Evolutionary conservation across 2,329 filamentous ascomycete species (phyloP), one percentile per base, ranked within the genome.

Genomic region (Cladophialophora yegresii): DNA sequence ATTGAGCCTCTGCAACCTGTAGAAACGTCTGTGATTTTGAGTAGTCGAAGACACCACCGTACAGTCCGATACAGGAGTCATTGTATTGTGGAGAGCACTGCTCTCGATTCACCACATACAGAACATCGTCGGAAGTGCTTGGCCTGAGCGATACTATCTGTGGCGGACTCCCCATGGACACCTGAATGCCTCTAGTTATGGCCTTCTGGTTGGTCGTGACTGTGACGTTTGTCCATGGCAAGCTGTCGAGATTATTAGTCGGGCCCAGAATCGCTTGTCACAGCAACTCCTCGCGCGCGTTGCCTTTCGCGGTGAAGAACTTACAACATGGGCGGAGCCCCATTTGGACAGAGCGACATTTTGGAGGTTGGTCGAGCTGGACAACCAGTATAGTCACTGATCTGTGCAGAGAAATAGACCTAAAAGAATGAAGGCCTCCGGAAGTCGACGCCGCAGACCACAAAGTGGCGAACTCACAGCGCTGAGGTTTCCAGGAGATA

Each of bases 41-140:
- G 32, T 64, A 66, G 49, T 71, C 62, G 61, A 68, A 71, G 47
- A 69, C 67, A 49, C 69, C 69, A 20, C 69, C 69, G 36, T 61
- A 65, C 12, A 20, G 22, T 13, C 62, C 68, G 28, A 66, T 58
- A 40, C 69, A 71, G 1, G 69, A 57, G 10, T 63, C 49, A 36
- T 69, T 70, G 54, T 66, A 68, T n/a, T 68, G 56, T 22, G 64
- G 62, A 12, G 61, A 62, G 57, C 69, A 71, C 12, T 67, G 61
- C 16, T 54, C 69, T 55, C 53, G 47, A 45, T 71, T 71, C 57
- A 67, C 64, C 20, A 70, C 64, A 45, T 70, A 71, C 13, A 68
- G 51, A 26, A 61, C 58, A 20, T 68, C 63, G 45, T 70, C 62
- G 9, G 64, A 49, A 7, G 63, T 66, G 45, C 68, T 66, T 28